phyloP scores from a whole-genome alignment of 192 early-diverging fungal species.

The Powellomyces hirtus region DNA sequence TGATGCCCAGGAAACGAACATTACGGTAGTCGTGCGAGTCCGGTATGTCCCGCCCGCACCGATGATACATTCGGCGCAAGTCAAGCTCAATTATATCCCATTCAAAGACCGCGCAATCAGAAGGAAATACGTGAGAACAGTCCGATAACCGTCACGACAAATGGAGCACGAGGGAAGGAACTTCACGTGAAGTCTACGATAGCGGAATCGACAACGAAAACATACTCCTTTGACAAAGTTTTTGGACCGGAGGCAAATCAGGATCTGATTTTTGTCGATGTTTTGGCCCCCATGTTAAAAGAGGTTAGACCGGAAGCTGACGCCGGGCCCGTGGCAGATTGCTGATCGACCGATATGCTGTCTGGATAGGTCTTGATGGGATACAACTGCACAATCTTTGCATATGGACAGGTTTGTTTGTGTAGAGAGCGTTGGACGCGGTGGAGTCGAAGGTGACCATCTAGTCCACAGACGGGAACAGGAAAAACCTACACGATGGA shows the following conservation, averaged over 20 bases:
- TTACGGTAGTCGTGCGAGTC: constrained; percentile 48
- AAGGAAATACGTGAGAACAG: constrained; percentile 70
- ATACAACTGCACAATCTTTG: constrained; percentile 82
- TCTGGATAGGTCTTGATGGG: constrained; percentile 54
- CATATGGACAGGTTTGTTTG: constrained; percentile 41
- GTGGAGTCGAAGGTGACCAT: neutral
- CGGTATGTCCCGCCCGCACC: constrained; percentile 26
- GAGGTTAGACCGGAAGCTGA: constrained; percentile 48
- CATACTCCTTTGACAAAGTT: constrained; percentile 88
- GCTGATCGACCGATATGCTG: neutral
- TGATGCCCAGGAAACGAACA: constrained; percentile 49
- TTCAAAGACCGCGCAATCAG: constrained; percentile 49
- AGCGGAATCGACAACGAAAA: constrained; percentile 57
- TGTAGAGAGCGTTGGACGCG: too few species aligned
- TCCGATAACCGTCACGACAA: constrained; percentile 55
- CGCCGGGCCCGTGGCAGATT: neutral
- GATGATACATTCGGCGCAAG: neutral
- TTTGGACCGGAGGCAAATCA: constrained; percentile 88
- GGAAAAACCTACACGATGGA: constrained; percentile 99
- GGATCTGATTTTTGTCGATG: constrained; percentile 73
- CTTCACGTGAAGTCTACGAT: constrained; percentile 50
- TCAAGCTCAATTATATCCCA: neutral
- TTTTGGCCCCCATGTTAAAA: constrained; percentile 79
- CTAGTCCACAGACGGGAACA: constrained; percentile 73
- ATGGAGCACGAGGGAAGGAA: constrained; percentile 56